Base-by-base conservation (phyloP, 192 early-diverging fungal genomes). In the Coemansia sp. region DNA sequence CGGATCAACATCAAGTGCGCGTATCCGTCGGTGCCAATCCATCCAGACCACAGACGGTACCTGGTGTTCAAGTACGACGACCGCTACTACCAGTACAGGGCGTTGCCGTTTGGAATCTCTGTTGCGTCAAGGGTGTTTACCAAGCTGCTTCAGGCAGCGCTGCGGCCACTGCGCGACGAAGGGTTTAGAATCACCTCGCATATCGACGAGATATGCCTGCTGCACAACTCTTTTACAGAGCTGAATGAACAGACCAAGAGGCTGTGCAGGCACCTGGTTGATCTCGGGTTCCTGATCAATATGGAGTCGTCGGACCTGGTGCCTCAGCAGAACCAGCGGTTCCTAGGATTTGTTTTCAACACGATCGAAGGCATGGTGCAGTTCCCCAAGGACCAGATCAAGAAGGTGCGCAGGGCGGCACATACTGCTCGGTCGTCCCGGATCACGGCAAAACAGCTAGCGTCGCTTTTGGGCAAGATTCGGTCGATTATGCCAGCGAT, bases 331-430 rank as follows among this genome's bases (percentile, higher is more conserved):
- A 82, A 71, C 68, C 80, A 82, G 66, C 42, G 75, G 28, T 82
- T 82, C 60, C 63, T 82, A 10, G 80, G 80, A 0, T 82, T 82
- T 52, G 75, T 74, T 25, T 82, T 82, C 54, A 82, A 82, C 31
- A 82, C 80, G 1, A n/a, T 74, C 10, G 69, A 74, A 11, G 56
- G 66, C 38, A 31, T 52, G 8, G 52, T 77, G 32, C 71, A 77
- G 48, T 71, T 82, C 31, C 80, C 80, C 40, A 68, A 66, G 48
- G 75, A 77, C 63, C 74, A 82, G 66, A 62, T 82, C 50, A 82
- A 77, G 18, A 76, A 77, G 58, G 71, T 82, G n/a, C 67, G 75
- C 8, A 61, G 80, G 6, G 80, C 74, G 2, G 75, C 72, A 11
- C 71, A 72, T 28, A 76, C 64, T 2, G 71, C 75, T 0, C 68